Evolutionary conservation across 2,329 filamentous ascomycete species (phyloP).

Genomic region (Epichloe typhina): DNA sequence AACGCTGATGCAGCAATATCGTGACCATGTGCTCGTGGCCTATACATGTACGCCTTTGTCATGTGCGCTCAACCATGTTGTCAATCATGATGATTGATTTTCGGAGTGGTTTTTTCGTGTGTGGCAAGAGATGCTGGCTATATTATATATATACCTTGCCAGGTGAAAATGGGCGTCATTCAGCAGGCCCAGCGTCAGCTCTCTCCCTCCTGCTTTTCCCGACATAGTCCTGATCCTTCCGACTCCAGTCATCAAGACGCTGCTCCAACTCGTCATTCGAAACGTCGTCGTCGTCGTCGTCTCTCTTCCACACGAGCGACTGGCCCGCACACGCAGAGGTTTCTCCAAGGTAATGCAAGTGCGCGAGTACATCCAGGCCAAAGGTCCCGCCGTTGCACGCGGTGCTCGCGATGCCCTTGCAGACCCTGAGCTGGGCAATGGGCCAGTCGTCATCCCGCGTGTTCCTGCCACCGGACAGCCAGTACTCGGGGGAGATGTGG

Average conservation of each 20-base stretch:
- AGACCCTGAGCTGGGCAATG: slow-evolving; percentile 29
- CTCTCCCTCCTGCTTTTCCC: neutral
- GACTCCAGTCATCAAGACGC: slow-evolving; percentile 17
- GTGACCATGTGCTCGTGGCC: too few species aligned
- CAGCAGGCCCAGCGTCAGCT: neutral
- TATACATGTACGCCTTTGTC: too few species aligned
- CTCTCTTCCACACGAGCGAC: slow-evolving; percentile 14
- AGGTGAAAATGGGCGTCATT: too few species aligned
- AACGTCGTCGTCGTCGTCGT: slow-evolving; percentile 2
- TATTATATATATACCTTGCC: too few species aligned
- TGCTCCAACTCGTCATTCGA: slow-evolving; percentile 25
- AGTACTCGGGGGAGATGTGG: slow-evolving; percentile 60
- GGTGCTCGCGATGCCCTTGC: slow-evolving; percentile 33
- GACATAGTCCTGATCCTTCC: neutral
- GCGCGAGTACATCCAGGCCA: slow-evolving; percentile 31
- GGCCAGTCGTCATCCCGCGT: slow-evolving; percentile 23
- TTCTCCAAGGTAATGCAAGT: slow-evolving; percentile 34
- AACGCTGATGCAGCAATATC: too few species aligned
- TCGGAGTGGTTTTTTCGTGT: too few species aligned
- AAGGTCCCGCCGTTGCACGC: slow-evolving; percentile 37
- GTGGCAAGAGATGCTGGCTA: too few species aligned
- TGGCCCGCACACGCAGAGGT: slow-evolving; percentile 26
- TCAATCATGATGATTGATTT: too few species aligned
- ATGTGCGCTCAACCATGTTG: too few species aligned
- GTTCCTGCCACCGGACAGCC: slow-evolving; percentile 30